Base-by-base conservation (phyloP, 2,329 filamentous ascomycete genomes). In the Septoria linicola region DNA sequence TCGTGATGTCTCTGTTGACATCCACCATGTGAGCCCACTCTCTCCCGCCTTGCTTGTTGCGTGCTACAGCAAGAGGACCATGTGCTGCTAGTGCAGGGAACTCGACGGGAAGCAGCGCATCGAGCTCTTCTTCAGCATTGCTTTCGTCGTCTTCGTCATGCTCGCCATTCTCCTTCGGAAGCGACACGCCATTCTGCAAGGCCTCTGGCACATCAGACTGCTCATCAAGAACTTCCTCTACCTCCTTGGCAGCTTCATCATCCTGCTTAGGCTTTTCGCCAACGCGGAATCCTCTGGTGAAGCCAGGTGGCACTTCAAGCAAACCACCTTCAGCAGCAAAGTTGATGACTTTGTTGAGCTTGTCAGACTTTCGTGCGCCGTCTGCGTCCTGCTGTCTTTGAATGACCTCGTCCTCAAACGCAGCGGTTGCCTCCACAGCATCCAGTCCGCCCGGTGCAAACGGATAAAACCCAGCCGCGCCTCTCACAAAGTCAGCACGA, bases 21-120 rank as follows among this genome's bases (percentile, higher is more conserved):
- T 99, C 92, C 1, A 99, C 92, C 84, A 99, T 95, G 72, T 99
- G 93, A 44, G 93, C 93, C 92, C 93, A 99, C 73, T 97, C 89
- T 63, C 82, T 85, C 5, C 88, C 87, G 32, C 83, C 83, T 64
- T 87, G 88, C 65, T 85, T 88, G 54, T 84, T 77, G 54, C 83
- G 82, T 7, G 87, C 84, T 44, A 85, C 76, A 16, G 87, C 80
- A 23, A 96, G 80, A 17, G 83, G 80, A n/a, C 85, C 84, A 65
- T 86, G 88, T 8, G 93, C 89, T 60, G 95, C 88, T 5, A 99
- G 70, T 10, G 95, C 88, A 1, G 93, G 91, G 63, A 96, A 99
- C 66, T 99, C 93, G 20, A 96, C 82, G 0, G 93, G 93, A 0
- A 99, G 72, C 4, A 99, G 77, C 37, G 87, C 83, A 66, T 99